Evolutionary conservation across 208 protist genomes (phyloP), one percentile per base, ranked within the genome.

Genomic region (Acanthamoeba triangularis): DNA sequence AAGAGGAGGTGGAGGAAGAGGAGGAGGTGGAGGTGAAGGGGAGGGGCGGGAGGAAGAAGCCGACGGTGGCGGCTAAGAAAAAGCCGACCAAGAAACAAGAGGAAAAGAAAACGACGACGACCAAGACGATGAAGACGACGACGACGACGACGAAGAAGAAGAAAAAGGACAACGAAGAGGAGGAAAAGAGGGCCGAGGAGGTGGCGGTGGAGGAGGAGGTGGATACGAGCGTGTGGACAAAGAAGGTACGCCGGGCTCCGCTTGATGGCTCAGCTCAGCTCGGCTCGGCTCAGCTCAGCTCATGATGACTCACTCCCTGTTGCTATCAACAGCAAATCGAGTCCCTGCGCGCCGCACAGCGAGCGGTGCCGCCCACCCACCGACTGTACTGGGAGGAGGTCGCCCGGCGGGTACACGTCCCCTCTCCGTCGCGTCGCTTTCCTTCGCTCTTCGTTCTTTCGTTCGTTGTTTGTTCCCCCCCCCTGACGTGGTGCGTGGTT

Each of bases 331-430:
- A 82, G 74, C 37, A 82, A 82, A 10, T 82, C 28, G 74, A 41
- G 37, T 10, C 74, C 10, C 74, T 82, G 41, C 74, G 74, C 35
- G 30, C 18, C 8, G 74, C 74, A 5, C 74, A 82, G 74, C 74
- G 74, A 82, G 18, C 74, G 8, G 74, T 82, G 33, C 74, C 74
- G 74, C 18, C 37, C 18, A 82, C 74, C 20, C 74, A 82, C 41
- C 5, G 2, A 18, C 5, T 25, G 41, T 82, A n/a, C 74, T 82
- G 74, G 74, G 74, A 54, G 35, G 74, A 82, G 41, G 74, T 82
- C 37, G 74, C 74, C 23, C 74, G 37, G 13, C 74, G 74, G 35
- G 74, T 82, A 76, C 6, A 76, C 6, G 4, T 25, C 23, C 6
- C 56, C 23, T 6, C 14, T 6, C 49, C 49, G 7, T 54, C 49